Base-by-base conservation (phyloP, 1,284 basidiomycete genomes). In the Ustilago cynodontis region DNA sequence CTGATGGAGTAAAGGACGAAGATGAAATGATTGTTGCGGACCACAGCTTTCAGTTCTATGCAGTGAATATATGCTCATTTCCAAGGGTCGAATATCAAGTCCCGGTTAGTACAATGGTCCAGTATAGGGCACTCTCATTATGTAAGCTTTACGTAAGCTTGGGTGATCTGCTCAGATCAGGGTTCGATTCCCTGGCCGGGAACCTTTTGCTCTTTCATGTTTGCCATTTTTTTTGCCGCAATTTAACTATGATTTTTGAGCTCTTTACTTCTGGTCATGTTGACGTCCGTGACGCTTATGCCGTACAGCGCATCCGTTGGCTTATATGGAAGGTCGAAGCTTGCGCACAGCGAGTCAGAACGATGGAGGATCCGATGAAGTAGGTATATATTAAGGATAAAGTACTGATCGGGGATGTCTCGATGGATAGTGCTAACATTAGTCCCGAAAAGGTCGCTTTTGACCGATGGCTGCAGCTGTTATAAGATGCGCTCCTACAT, bases 131-230 rank as follows among this genome's bases (percentile, higher is more conserved):
- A 47, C 43, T 47, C 43, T 47, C 43, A 47, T 47, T 22, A 0
- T 14, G 3, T 22, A 47, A 47, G 22, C 2, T 3, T 1, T 39
- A 0, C n/a, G n/a, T n/a, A n/a, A n/a, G n/a, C n/a, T n/a, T 2
- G 1, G 14, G n/a, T 18, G 10, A 53, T 58, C 67, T 75, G 72
- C 59, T 75, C 72, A 75, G 67, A 67, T 75, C 72, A 64, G 72
- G 72, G 72, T 75, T 75, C 72, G 67, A 75, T 75, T 75, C 72
- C 72, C 67, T 60, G 72, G 72, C 72, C 60, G 72, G 72, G 72
- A 75, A 75, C 29, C 29, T 41, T 52, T 47, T 69, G 56, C 24
- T 47, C n/a, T 7, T 9, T 47, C 43, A 7, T 1, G 1, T 4
- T 5, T 20, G 6, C 4, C 8, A n/a, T 7, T 47, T 10, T 22